Percentiles rank a stretch among this genome's conserved stretches.
phyloP scores from a whole-genome alignment of 2,329 filamentous ascomycete genomes.

The Hymenoscyphus salicellus region DNA sequence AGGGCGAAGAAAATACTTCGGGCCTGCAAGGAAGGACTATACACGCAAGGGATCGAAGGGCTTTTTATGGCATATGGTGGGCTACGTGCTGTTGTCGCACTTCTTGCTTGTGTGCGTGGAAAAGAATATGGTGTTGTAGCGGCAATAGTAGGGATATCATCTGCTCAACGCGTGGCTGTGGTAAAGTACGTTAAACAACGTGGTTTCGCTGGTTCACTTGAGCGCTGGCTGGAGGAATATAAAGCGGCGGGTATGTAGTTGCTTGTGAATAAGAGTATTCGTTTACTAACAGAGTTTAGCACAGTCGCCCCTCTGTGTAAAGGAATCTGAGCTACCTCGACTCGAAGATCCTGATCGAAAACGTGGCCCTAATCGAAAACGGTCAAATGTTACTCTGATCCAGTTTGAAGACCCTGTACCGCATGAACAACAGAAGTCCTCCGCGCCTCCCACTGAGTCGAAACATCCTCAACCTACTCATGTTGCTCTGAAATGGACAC shows the following conservation, averaged over 20 bases:
- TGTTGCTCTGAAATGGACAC: not conserved
- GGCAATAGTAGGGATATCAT: too few species aligned
- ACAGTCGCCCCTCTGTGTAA: not conserved
- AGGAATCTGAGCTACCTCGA: not conserved
- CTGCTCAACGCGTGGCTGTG: too few species aligned
- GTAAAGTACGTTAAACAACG: too few species aligned
- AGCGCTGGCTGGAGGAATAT: too few species aligned
- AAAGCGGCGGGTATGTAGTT: too few species aligned
- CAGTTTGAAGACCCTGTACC: not conserved
- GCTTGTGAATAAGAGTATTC: not conserved
- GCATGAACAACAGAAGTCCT: not conserved
- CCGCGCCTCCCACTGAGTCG: not conserved
- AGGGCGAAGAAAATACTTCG: not conserved
- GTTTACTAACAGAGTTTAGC: not conserved
- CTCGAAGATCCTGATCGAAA: not conserved
- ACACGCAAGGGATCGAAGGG: not conserved
- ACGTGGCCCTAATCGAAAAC: too few species aligned
- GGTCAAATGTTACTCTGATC: not conserved
- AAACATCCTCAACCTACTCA: not conserved
- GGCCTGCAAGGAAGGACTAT: slow-evolving; percentile 4
- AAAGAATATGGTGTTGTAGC: not conserved
- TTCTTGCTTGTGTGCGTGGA: not conserved
- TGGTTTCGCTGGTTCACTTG: not conserved
- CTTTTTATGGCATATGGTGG: not conserved
- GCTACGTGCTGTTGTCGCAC: not conserved